phyloP scores from a whole-genome alignment of 352 stramenopile genomes.

The Blastocystis sp. region DNA sequence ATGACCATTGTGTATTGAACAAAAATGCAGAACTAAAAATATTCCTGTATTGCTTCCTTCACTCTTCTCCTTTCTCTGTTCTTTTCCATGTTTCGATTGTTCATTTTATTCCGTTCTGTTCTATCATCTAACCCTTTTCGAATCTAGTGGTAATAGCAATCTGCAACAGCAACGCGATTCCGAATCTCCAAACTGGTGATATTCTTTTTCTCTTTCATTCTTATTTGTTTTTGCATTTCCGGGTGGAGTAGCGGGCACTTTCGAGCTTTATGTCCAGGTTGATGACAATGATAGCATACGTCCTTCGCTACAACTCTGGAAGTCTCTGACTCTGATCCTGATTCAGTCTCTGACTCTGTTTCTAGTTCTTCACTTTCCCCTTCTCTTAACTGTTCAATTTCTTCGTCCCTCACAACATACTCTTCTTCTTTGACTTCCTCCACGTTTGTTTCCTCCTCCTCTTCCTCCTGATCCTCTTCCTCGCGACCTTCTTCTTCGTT shows the following conservation, averaged over 20 bases:
- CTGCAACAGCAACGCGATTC: background rate
- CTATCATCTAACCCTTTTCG: conserved; percentile 32
- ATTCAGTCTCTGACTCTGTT: conserved; percentile 44
- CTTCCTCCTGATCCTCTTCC: conserved; percentile 68
- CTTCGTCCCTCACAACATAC: conserved; percentile 64
- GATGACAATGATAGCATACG: conserved; percentile 24
- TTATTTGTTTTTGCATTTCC: conserved; percentile 42
- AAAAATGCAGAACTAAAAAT: conserved; percentile 51
- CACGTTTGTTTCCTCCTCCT: conserved; percentile 66
- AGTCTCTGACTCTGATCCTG: conserved; percentile 7
- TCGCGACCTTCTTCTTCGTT: conserved; percentile 64
- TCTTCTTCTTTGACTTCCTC: conserved; percentile 64
- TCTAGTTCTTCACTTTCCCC: conserved; percentile 57
- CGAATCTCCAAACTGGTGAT: conserved; percentile 47
- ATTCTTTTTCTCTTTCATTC: conserved; percentile 61
- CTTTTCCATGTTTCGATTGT: conserved; percentile 56
- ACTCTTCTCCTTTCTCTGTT: conserved; percentile 57
- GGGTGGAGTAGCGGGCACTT: conserved; percentile 43
- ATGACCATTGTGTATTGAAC: background rate
- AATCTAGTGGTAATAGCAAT: conserved; percentile 4
- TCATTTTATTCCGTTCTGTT: conserved; percentile 29
- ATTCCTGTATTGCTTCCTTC: conserved; percentile 23
- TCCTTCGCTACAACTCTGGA: background rate
- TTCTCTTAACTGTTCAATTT: conserved; percentile 66
- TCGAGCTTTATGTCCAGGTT: conserved; percentile 40